Evolutionary conservation across 2,329 filamentous ascomycete species (phyloP), one percentile per base, ranked within the genome.

Genomic region (Aspergillus ochraceoroseus): DNA sequence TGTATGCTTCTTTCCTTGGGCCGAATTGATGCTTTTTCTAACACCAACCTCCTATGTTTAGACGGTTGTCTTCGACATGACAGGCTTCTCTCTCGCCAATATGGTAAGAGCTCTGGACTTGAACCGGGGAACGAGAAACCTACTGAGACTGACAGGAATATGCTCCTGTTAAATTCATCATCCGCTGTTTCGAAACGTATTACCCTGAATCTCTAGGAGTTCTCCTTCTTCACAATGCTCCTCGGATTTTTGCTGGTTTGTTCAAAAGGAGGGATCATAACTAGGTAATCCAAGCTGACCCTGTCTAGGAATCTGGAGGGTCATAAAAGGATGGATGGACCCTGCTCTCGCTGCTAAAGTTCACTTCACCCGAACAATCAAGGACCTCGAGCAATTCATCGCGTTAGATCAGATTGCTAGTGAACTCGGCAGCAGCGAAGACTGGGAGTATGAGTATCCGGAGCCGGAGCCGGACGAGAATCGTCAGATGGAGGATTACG

Each of bases 131-230:
- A n/a, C n/a, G n/a, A n/a, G n/a, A n/a, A 3, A 6, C 14, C 7
- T 5, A 7, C 32, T 42, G 28, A 41, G 14, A 19, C 1, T 7
- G 5, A 11, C 34, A 82, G 79, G 90, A 95, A 62, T 95, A 95
- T 64, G 79, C 84, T 0, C 87, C 89, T 0, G 85, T 95, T 41
- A 96, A 94, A 60, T 95, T 95, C 67, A 95, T 96, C 81, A 94
- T 95, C 64, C 90, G 92, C 64, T 94, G 87, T 62, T 95, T 96
- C 59, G 89, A 96, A 70, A 88, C 88, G 41, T 95, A 95, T 62
- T 96, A 95, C 56, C 90, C 90, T 0, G 90, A 96, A 63, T 88
- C 79, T 31, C 75, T 96, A 1, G 89, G 89, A 12, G 77, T 82
- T 1, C 84, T 95, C 4, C 75, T 95, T 27, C 85, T 96, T 25